phyloP scores from a whole-genome alignment of 2,329 filamentous ascomycete genomes.

The Fusarium praegraminearum region DNA sequence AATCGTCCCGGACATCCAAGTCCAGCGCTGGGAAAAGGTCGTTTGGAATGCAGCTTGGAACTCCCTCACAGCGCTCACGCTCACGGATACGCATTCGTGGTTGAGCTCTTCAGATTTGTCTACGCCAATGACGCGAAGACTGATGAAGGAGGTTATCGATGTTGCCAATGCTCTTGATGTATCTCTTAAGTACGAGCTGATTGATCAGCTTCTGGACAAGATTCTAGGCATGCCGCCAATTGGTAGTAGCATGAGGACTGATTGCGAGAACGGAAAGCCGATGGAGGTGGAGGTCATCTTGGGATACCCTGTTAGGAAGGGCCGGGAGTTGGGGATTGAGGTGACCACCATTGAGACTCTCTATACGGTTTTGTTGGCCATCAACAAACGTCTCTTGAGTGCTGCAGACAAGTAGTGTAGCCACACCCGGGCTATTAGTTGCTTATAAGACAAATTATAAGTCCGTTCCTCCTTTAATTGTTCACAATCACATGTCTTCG shows the following conservation, averaged over 20 bases:
- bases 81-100: constrained; percentile 64
- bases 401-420: background rate
- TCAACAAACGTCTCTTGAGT: constrained; percentile 42
- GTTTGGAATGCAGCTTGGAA: constrained; percentile 73
- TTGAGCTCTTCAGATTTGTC: constrained; percentile 58
- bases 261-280: constrained; percentile 66
- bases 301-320: constrained; percentile 69
- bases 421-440: background rate
- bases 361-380: constrained; percentile 51
- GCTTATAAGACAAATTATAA: accelerated
- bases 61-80: constrained; percentile 67
- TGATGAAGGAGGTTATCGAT: constrained; percentile 66
- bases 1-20: constrained; percentile 66
- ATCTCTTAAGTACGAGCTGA: constrained; percentile 59
- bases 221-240: constrained; percentile 60
- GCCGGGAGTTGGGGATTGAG: constrained; percentile 64
- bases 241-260: constrained; percentile 66
- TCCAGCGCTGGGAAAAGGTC: constrained; percentile 70
- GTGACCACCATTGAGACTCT: constrained; percentile 63
- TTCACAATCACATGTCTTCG: accelerated
- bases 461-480: no score
- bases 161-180: constrained; percentile 67
- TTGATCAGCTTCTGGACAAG: constrained; percentile 61
- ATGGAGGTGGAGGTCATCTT: constrained; percentile 75
- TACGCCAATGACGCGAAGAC: constrained; percentile 62